Conservation (phyloP, 2,329 filamentous ascomycete genomes). For the Cephalotrichum gorgonifer region DNA sequence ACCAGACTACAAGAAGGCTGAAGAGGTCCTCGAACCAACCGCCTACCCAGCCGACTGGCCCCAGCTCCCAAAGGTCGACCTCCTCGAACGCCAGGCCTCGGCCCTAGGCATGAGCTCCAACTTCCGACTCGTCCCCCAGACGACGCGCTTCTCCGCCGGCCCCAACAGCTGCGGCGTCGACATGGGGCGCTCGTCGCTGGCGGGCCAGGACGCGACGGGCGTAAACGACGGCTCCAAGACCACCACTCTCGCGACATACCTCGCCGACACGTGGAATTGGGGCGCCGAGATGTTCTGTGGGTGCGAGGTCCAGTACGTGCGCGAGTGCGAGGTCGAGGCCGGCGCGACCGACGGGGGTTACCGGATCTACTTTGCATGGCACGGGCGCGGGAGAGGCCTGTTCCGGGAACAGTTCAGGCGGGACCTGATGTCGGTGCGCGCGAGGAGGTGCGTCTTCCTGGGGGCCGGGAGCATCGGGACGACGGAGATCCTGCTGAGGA, state of each 20-base stretch:
- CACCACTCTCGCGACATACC: conserved; percentile 54
- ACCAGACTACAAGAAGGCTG: conserved; percentile 48
- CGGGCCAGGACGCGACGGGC: conserved; percentile 53
- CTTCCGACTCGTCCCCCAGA: conserved; percentile 48
- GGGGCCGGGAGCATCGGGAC: conserved; percentile 56
- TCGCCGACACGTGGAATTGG: conserved; percentile 63
- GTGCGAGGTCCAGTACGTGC: conserved; percentile 54
- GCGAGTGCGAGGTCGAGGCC: conserved; percentile 36
- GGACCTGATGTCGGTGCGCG: conserved; percentile 58
- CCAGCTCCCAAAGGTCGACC: conserved; percentile 42
- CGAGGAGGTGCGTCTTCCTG: conserved; percentile 54
- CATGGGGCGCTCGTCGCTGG: conserved; percentile 49
- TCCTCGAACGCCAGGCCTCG: conserved; percentile 47
- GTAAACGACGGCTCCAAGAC: conserved; percentile 60
- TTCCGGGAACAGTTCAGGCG: conserved; percentile 44
- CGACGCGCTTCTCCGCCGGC: conserved; percentile 51
- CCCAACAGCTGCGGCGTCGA: conserved; percentile 54
- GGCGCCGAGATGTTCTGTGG: conserved; percentile 62
- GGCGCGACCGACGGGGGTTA: conserved; percentile 43
- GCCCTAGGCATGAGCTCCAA: conserved; percentile 37
- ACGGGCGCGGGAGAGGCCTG: conserved; percentile 43
- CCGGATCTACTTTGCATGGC: conserved; percentile 55
- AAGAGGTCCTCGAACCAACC: conserved; percentile 45
- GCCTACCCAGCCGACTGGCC: conserved; percentile 49
- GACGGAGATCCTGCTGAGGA: conserved; percentile 54